These are phyloP conservation scores for Oryza australiensis DNA, from an alignment of 176 grass and related monocot species.

Conservation along the genomic window DNA sequence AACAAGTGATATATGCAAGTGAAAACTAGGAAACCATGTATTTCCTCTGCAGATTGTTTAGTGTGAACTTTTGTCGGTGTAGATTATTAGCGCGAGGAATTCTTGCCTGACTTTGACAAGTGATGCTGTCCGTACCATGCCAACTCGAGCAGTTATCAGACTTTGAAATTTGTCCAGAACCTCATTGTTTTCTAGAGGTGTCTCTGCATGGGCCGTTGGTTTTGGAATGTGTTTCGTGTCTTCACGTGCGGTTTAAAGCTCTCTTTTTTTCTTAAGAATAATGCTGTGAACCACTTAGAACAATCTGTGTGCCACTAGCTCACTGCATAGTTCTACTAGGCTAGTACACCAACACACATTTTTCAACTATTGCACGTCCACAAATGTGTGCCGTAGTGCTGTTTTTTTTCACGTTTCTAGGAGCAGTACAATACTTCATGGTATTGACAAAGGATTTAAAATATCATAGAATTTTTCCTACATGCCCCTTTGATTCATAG, in stretches of 20 bases:
- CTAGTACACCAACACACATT: background rate
- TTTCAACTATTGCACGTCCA: background rate
- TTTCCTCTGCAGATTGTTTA: constrained; percentile 26
- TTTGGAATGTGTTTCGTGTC: background rate
- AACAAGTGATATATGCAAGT: background rate
- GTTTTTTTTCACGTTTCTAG: background rate
- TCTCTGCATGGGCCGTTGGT: background rate
- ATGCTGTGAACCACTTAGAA: background rate
- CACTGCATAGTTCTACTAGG: background rate
- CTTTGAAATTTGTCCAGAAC: background rate
- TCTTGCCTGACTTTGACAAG: constrained; percentile 11
- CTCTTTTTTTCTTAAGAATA: background rate
- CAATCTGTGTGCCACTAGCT: background rate
- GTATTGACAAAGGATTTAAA: no score
- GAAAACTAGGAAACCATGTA: constrained; percentile 14
- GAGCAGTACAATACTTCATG: no score
- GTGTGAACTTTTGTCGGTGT: background rate
- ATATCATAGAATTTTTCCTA: no score
- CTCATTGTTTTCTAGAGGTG: background rate
- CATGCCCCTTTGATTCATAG: no score
- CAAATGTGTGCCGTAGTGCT: background rate
- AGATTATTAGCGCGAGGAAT: background rate
- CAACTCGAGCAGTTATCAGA: background rate
- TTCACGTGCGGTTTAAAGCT: background rate
- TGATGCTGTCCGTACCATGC: background rate